phyloP scores from a whole-genome alignment of 106 monocot genomes.

The Dioscorea alata region DNA sequence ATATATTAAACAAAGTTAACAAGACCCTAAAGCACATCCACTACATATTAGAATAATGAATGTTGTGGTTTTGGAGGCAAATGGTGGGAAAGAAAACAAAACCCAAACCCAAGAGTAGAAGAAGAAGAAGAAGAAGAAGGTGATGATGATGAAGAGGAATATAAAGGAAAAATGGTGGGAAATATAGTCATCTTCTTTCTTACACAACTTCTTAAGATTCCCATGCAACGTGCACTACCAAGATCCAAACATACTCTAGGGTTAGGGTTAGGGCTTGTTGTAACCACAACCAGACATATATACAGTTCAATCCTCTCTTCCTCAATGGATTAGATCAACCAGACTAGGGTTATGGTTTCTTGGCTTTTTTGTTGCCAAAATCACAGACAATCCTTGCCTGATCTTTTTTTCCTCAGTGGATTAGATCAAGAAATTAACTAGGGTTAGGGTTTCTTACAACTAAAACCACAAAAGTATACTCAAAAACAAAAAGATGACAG shows the following conservation, averaged over 20 bases:
- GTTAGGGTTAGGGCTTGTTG: no score
- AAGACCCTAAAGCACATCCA: no score
- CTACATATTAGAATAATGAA: no score
- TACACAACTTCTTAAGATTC: conserved; percentile 22
- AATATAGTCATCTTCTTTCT: not conserved
- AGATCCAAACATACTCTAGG: not conserved
- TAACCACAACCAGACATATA: no score
- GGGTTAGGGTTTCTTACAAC: no score
- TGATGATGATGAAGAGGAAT: no score
- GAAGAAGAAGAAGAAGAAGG: no score
- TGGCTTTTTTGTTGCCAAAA: not conserved
- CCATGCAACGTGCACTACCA: conserved; percentile 54
- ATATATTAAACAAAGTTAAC: no score
- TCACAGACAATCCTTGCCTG: no score
- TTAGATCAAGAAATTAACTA: no score
- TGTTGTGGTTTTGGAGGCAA: not conserved
- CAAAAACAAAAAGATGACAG: not conserved
- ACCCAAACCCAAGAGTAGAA: not conserved
- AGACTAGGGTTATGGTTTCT: conserved; percentile 46
- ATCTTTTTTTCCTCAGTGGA: no score
- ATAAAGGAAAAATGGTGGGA: not conserved
- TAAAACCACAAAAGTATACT: not conserved
- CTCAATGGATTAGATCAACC: not conserved
- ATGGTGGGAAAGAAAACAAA: not conserved
- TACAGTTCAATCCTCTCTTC: not conserved